Percentiles rank a stretch among this genome's conserved stretches.
phyloP scores from a whole-genome alignment of 139 green algal species.

The Micractinium sp. region DNA sequence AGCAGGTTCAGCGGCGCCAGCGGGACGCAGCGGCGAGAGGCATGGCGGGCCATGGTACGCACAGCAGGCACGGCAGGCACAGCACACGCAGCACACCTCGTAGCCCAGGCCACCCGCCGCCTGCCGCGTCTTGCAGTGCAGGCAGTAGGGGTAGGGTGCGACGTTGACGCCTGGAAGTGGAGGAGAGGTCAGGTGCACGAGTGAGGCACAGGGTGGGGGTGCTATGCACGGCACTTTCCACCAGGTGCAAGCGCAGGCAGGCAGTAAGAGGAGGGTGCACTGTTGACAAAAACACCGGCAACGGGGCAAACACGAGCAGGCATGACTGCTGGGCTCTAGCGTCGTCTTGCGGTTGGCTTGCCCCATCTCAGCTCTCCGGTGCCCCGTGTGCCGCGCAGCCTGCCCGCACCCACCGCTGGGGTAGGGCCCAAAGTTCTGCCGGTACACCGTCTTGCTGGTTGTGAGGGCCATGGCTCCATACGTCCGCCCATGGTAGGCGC shows the following conservation, averaged over 20 bases:
- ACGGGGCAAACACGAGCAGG: no score
- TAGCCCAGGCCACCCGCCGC: constrained; percentile 55
- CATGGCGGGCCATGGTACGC: not conserved
- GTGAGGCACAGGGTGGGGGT: no score
- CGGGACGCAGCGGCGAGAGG: not conserved
- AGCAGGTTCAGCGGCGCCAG: not conserved
- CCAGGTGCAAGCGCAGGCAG: no score
- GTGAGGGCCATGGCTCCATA: constrained; percentile 85
- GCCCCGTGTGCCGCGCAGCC: not conserved
- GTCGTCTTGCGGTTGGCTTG: no score
- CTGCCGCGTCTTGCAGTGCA: constrained; percentile 79
- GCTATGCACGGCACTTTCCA: not conserved
- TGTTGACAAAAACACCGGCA: no score
- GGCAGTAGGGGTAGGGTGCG: constrained; percentile 86
- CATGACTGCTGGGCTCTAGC: no score
- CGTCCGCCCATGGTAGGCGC: constrained; percentile 83
- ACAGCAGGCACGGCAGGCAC: not conserved
- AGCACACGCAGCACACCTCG: constrained; percentile 21
- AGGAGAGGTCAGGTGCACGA: not conserved
- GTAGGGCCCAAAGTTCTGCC: constrained; percentile 75
- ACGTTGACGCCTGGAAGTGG: constrained; percentile 51
- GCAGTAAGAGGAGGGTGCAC: not conserved
- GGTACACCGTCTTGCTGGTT: constrained; percentile 80
- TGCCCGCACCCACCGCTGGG: constrained; percentile 43
- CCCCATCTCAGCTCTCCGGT: no score